A percentile compares a stretch with the other conserved stretches of the same genome.
These are phyloP conservation scores for Pleomassaria siparia DNA, from an alignment of 2,329 filamentous ascomycete species.

Conservation along the genomic window DNA sequence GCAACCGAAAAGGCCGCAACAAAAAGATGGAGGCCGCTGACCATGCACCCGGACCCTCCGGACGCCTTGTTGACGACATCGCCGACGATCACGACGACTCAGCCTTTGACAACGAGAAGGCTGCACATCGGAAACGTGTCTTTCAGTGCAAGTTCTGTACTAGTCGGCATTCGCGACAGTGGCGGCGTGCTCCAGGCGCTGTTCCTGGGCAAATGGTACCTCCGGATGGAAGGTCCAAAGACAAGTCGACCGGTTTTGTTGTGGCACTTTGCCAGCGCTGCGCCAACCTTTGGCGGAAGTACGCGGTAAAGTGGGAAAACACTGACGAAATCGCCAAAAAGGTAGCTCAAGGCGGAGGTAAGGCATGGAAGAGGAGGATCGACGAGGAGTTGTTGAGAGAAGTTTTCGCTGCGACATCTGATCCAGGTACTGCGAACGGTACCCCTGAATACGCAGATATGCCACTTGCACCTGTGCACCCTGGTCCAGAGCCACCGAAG, in stretches of 20 bases:
- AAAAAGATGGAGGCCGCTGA: conserved; percentile 59
- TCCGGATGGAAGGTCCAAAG: conserved; percentile 71
- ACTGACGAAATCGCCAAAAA: conserved; percentile 90
- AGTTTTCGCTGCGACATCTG: conserved; percentile 40
- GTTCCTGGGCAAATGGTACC: conserved; percentile 69
- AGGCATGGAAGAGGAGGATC: conserved; percentile 82
- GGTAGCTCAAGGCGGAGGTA: conserved; percentile 74
- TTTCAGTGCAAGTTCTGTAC: conserved; percentile 95
- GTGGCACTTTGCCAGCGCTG: conserved; percentile 87
- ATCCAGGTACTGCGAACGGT: conserved; percentile 27
- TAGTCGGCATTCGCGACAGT: conserved; percentile 78
- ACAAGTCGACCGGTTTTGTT: conserved; percentile 74
- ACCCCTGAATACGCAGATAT: conserved; percentile 31
- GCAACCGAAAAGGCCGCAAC: conserved; percentile 86
- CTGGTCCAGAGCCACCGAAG: conserved; percentile 55
- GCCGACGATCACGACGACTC: conserved; percentile 93
- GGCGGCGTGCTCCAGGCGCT: conserved; percentile 83
- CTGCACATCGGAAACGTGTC: conserved; percentile 71
- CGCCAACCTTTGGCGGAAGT: conserved; percentile 90
- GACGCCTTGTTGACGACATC: conserved; percentile 86
- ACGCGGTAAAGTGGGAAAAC: conserved; percentile 94
- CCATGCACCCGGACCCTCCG: conserved; percentile 66
- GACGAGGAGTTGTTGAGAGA: conserved; percentile 91
- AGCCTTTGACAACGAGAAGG: conserved; percentile 90
- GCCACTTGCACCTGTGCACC: conserved; percentile 25